phyloP scores from a whole-genome alignment of 2,329 filamentous ascomycete species.

The Neocucurbitaria cava region DNA sequence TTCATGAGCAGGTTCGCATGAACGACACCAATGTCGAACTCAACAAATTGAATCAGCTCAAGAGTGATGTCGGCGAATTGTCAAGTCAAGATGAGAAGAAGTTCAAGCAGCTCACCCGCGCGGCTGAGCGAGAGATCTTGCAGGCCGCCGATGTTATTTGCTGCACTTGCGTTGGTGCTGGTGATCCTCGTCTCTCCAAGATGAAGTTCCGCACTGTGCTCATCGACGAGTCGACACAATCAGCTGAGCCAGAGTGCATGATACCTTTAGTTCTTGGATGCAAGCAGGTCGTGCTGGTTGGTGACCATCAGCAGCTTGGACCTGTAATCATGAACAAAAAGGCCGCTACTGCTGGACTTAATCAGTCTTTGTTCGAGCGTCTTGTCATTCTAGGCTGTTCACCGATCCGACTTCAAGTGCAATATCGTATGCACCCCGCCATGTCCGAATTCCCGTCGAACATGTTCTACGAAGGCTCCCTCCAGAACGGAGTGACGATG shows the following conservation, averaged over 20 bases:
- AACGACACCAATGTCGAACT: conserved; percentile 96
- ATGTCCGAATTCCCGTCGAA: conserved; percentile 97
- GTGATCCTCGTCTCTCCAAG: conserved; percentile 92
- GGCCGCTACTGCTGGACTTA: conserved; percentile 94
- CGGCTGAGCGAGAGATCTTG: conserved; percentile 92
- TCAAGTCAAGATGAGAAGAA: conserved; percentile 98
- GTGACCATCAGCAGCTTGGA: conserved; percentile 96
- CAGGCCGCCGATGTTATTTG: conserved; percentile 97
- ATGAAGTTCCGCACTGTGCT: conserved; percentile 98
- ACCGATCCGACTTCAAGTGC: conserved; percentile 92
- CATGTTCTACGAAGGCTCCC: conserved; percentile 98
- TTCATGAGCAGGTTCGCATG: conserved; percentile 97
- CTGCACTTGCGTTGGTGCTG: conserved; percentile 97
- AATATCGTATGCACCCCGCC: conserved; percentile 99
- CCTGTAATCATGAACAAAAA: conserved; percentile 99
- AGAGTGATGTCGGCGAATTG: conserved; percentile 87
- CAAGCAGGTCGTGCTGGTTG: conserved; percentile 98
- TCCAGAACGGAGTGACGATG: conserved; percentile 95
- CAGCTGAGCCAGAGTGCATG: conserved; percentile 98
- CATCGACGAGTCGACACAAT: conserved; percentile 98
- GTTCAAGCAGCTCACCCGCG: conserved; percentile 92
- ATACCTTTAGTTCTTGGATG: conserved; percentile 96
- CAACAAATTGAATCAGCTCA: conserved; percentile 89
- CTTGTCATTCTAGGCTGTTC: conserved; percentile 89
- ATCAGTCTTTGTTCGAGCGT: conserved; percentile 98